These are phyloP conservation scores for Termitomyces sp. DNA, from an alignment of 768 basidiomycete genomes.

Conservation along the genomic window DNA sequence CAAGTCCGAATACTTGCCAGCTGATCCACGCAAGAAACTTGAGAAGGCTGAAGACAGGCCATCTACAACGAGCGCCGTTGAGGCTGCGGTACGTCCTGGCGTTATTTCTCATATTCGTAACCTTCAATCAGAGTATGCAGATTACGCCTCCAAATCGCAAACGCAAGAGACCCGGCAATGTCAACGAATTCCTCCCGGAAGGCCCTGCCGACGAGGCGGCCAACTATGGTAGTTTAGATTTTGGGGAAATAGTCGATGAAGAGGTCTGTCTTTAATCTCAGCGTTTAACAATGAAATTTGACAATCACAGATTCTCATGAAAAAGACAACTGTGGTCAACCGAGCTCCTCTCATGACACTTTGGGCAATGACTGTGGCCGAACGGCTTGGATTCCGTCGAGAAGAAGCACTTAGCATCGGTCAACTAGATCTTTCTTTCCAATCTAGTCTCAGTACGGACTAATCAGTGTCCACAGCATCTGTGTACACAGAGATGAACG, in stretches of 20 bases:
- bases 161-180: conserved; percentile 43
- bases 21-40: conserved; percentile 18
- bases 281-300: neutral
- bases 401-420: conserved; percentile 93
- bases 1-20: conserved; percentile 53
- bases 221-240: conserved; percentile 52
- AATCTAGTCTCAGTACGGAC: neutral
- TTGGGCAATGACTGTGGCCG: conserved; percentile 86
- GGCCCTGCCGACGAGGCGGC: conserved; percentile 44
- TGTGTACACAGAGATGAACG: conserved; percentile 92
- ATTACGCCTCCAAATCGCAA: conserved; percentile 45
- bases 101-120: neutral
- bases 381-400: conserved; percentile 77
- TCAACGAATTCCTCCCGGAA: conserved; percentile 56
- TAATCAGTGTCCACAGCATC: conserved; percentile 47
- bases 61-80: conserved; percentile 17
- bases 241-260: conserved; percentile 69
- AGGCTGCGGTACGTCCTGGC: conserved; percentile 21
- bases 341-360: conserved; percentile 93
- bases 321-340: conserved; percentile 68
- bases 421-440: conserved; percentile 16
- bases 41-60: conserved; percentile 9
- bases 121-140: conserved; percentile 16
- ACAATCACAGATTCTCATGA: conserved; percentile 44
- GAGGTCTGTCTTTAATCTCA: conserved; percentile 34